A percentile compares a stretch with the other conserved stretches of the same genome.
Evolutionary conservation across 2,329 filamentous ascomycete genomes (phyloP).

Genomic region (Talaromyces sp.): DNA sequence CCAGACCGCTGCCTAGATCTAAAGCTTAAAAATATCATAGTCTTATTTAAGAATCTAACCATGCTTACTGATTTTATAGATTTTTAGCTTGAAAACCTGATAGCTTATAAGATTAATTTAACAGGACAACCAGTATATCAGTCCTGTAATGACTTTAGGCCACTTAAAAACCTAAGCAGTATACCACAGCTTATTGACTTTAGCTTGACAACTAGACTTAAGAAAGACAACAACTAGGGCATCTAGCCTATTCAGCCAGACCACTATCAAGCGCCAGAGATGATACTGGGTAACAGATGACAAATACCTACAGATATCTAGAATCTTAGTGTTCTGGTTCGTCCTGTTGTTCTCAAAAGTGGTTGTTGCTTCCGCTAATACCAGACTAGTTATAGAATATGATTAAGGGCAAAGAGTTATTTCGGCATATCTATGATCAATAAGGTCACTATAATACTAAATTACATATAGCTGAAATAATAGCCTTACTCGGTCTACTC

Average conservation of each 20-base stretch:
- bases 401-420: slow-evolving; percentile 33
- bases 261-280: slow-evolving; percentile 38
- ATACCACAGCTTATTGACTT: slow-evolving; percentile 34
- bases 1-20: slow-evolving; percentile 30
- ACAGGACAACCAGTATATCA: slow-evolving; percentile 31
- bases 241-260: slow-evolving; percentile 41
- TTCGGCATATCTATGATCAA: slow-evolving; percentile 30
- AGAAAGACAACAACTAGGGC: slow-evolving; percentile 40
- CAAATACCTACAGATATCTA: slow-evolving; percentile 37
- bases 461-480: slow-evolving; percentile 41
- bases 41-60: slow-evolving; percentile 31
- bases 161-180: slow-evolving; percentile 18
- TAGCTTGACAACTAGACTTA: slow-evolving; percentile 30
- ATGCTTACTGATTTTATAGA: slow-evolving; percentile 4
- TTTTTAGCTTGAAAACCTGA: slow-evolving; percentile 25
- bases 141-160: slow-evolving; percentile 30
- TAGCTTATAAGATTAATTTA: slow-evolving; percentile 29
- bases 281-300: slow-evolving; percentile 37
- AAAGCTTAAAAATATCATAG: slow-evolving; percentile 47
- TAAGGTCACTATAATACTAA: slow-evolving; percentile 33
- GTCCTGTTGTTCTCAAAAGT: no score
- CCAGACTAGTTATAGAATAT: slow-evolving; percentile 31
- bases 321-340: slow-evolving; percentile 36
- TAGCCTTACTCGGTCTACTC: slow-evolving; percentile 37
- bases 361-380: not conserved